Conservation (phyloP, 2,329 filamentous ascomycete species). For the Colletotrichum somersetense region DNA sequence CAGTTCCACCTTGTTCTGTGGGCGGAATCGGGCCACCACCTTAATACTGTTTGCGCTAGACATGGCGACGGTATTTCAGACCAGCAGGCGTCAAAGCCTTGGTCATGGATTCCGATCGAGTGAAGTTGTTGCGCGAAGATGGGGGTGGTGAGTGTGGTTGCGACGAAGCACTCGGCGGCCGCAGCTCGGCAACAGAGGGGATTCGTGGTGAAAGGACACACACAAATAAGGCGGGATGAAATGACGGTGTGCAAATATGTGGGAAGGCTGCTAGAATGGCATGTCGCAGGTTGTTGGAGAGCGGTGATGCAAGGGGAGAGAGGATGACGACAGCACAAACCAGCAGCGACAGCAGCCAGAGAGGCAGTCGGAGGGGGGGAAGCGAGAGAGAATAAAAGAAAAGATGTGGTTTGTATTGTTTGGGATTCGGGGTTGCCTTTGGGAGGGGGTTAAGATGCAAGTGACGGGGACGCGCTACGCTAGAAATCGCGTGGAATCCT, state of each 20-base stretch:
- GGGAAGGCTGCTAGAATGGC: slow-evolving; percentile 40
- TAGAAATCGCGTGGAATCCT: slow-evolving; percentile 42
- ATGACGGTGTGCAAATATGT: slow-evolving; percentile 41
- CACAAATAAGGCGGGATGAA: slow-evolving; percentile 40
- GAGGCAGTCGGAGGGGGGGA: slow-evolving; percentile 27
- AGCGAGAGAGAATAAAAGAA: slow-evolving; percentile 10
- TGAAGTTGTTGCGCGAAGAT: slow-evolving; percentile 12
- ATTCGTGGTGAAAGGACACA: slow-evolving; percentile 36
- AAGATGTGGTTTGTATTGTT: slow-evolving; percentile 30
- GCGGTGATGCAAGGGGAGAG: slow-evolving; percentile 18
- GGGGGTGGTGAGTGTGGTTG: slow-evolving; percentile 23
- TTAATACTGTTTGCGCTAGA: slow-evolving; percentile 75
- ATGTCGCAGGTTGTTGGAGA: slow-evolving; percentile 39
- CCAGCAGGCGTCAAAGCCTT: slow-evolving; percentile 33
- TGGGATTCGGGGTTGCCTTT: slow-evolving; percentile 20
- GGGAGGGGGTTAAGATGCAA: slow-evolving; percentile 38
- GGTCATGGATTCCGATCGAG: slow-evolving; percentile 37
- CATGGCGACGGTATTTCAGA: slow-evolving; percentile 57
- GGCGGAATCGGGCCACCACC: slow-evolving; percentile 98
- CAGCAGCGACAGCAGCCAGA: slow-evolving; percentile 39
- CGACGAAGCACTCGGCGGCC: slow-evolving; percentile 41
- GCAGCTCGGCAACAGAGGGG: slow-evolving; percentile 39
- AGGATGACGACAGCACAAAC: slow-evolving; percentile 34
- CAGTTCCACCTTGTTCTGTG: slow-evolving; percentile 95
- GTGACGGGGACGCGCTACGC: slow-evolving; percentile 37